Percentiles rank a stretch among this genome's conserved stretches.
These are phyloP conservation scores for Claviceps sp. DNA, from an alignment of 2,329 filamentous ascomycete genomes.

Conservation along the genomic window DNA sequence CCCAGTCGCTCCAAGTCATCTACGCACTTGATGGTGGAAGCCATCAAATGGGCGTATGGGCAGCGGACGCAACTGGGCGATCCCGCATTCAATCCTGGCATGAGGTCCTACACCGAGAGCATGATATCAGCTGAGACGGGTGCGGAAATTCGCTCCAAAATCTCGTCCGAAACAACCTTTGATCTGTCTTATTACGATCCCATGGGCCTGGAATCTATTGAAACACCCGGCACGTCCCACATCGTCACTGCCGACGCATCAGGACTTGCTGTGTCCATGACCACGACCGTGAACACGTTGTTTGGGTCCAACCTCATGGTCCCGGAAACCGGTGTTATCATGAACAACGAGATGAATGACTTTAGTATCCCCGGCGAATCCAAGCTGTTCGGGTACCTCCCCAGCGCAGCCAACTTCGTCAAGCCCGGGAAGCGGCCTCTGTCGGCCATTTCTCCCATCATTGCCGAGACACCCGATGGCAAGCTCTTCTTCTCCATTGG, in stretches of 20 bases:
- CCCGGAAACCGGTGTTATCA: constrained; percentile 69
- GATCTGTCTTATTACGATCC: constrained; percentile 32
- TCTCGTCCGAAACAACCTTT: constrained; percentile 26
- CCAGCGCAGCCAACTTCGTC: constrained; percentile 62
- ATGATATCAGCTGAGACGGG: constrained; percentile 51
- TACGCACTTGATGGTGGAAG: constrained; percentile 71
- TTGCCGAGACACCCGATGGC: constrained; percentile 58
- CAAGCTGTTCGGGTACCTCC: constrained; percentile 67
- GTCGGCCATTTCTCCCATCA: constrained; percentile 63
- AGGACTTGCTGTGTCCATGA: constrained; percentile 62
- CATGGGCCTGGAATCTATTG: constrained; percentile 29
- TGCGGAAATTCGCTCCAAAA: constrained; percentile 34
- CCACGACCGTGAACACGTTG: constrained; percentile 68
- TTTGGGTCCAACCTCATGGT: constrained; percentile 68
- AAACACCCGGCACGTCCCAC: constrained; percentile 57
- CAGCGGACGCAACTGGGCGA: constrained; percentile 62
- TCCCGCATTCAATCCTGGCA: constrained; percentile 50
- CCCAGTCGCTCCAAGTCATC: constrained; percentile 41
- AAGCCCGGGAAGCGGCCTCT: constrained; percentile 65
- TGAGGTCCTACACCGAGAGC: constrained; percentile 47
- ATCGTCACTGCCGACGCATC: constrained; percentile 53
- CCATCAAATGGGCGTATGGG: constrained; percentile 71
- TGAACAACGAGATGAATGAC: constrained; percentile 53
- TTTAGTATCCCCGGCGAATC: constrained; percentile 61
- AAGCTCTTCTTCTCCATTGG: constrained; percentile 60